phyloP scores from a whole-genome alignment of 176 grass and related monocot species.

The Alloteropsis semialata region DNA sequence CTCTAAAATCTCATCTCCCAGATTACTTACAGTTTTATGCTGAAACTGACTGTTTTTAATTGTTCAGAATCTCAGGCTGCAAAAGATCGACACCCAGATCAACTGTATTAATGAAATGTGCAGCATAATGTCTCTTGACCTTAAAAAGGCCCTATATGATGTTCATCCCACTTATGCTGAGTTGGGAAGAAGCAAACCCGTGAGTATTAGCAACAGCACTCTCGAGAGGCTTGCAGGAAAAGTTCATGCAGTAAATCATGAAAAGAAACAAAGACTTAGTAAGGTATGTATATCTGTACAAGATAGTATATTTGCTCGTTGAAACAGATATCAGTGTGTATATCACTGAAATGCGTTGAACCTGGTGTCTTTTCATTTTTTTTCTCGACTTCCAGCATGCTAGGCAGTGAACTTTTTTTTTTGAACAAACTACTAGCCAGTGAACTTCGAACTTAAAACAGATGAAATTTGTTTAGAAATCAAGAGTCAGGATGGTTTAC shows the following conservation, averaged over 20 bases:
- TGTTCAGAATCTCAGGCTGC: slow-evolving; percentile 73
- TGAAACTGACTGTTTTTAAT: slow-evolving; percentile 10
- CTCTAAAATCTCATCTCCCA: not conserved
- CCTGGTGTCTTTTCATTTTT: not conserved
- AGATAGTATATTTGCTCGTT: not conserved
- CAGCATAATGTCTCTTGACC: slow-evolving; percentile 66
- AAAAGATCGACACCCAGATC: slow-evolving; percentile 57
- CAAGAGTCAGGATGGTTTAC: not conserved
- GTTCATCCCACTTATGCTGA: slow-evolving; percentile 76
- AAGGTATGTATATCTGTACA: slow-evolving; percentile 45
- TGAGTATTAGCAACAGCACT: slow-evolving; percentile 67
- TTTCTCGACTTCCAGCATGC: not conserved
- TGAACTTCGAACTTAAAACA: not conserved
- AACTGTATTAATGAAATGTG: slow-evolving; percentile 65
- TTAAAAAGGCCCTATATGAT: slow-evolving; percentile 58
- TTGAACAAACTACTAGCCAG: not conserved
- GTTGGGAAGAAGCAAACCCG: slow-evolving; percentile 29
- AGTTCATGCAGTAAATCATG: slow-evolving; percentile 60
- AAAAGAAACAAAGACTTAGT: slow-evolving; percentile 67
- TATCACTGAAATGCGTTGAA: not conserved
- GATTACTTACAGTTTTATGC: not conserved
- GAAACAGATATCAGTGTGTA: not conserved
- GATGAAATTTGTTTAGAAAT: not conserved
- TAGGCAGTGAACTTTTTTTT: not conserved
- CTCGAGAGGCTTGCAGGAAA: slow-evolving; percentile 54